phyloP scores from a whole-genome alignment of 495 filamentous ascomycete species.

The Penicillium pancosmium region DNA sequence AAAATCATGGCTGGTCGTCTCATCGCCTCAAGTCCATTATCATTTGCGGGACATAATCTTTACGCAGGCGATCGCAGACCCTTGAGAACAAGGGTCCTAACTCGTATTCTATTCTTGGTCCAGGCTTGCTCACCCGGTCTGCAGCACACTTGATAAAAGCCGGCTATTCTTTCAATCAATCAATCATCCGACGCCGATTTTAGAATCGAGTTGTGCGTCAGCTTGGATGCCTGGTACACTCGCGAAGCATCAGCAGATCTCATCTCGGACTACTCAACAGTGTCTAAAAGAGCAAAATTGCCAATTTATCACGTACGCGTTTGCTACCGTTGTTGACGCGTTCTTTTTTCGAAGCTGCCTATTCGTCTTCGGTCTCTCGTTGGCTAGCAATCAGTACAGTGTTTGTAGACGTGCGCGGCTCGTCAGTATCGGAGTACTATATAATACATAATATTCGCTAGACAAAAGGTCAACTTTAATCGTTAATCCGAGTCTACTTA shows the following conservation, averaged over 20 bases:
- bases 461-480: no score
- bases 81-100: not conserved
- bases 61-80: no score
- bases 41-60: no score
- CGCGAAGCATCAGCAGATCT: not conserved
- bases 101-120: not conserved
- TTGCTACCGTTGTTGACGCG: not conserved
- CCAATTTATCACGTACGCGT: not conserved
- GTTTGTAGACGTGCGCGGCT: no score
- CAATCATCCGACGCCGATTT: not conserved
- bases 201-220: not conserved
- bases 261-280: not conserved
- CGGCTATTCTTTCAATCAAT: not conserved
- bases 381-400: not conserved
- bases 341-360: not conserved
- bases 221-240: slow-evolving; percentile 4
- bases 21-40: no score
- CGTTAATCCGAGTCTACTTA: not conserved
- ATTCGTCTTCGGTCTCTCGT: not conserved
- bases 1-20: no score
- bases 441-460: no score
- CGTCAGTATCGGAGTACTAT: no score
- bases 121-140: not conserved
- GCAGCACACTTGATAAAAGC: not conserved
- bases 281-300: not conserved